Percentiles rank a stretch among this genome's conserved stretches.
phyloP scores from a whole-genome alignment of 129 eudicot species.

The Helichrysum umbraculigerum region DNA sequence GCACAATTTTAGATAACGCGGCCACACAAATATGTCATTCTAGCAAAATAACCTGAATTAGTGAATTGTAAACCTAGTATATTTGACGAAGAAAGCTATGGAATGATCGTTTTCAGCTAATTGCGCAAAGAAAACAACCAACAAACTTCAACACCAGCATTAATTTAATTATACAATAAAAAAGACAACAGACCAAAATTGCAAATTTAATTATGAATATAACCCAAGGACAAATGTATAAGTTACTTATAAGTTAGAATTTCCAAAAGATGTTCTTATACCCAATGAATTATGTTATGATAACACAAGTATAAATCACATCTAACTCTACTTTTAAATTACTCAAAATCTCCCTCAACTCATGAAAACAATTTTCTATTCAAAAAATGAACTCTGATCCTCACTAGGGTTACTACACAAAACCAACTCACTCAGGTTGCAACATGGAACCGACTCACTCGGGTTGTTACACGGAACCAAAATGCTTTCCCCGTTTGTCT shows the following conservation, averaged over 20 bases:
- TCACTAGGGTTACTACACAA: neutral
- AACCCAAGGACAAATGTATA: conserved; percentile 3
- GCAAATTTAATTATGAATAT: neutral
- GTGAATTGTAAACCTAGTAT: no score
- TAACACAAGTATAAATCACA: neutral
- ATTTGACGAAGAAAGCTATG: no score
- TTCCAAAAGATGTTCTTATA: neutral
- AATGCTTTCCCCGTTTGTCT: conserved; percentile 12
- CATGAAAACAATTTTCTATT: neutral
- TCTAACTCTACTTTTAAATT: conserved; percentile 7
- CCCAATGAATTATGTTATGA: conserved; percentile 23
- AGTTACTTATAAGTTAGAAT: neutral
- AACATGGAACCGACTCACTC: neutral
- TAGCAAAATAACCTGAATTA: no score
- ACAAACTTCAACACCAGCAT: no score
- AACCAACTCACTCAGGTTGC: neutral
- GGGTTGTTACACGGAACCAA: conserved; percentile 4
- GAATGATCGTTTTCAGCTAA: no score
- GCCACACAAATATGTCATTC: no score
- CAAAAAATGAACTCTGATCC: conserved; percentile 6
- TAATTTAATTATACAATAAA: neutral
- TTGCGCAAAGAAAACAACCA: neutral
- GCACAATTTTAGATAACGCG: no score
- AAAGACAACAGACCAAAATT: neutral
- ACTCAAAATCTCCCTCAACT: conserved; percentile 7